Conservation (phyloP, 2,329 filamentous ascomycete species). For the Diplodia corticola region DNA sequence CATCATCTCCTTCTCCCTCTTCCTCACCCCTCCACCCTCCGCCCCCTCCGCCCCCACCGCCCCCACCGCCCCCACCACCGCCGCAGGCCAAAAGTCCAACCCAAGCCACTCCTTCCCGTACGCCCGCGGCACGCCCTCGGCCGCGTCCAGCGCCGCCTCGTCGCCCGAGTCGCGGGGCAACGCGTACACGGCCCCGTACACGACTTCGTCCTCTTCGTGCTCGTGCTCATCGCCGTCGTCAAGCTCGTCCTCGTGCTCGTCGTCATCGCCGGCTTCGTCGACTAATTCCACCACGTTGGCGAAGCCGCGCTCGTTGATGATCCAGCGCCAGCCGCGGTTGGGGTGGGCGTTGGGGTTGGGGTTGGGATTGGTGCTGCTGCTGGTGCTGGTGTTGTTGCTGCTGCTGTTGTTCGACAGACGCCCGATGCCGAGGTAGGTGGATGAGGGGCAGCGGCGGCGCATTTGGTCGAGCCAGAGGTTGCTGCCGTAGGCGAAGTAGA, state of each 20-base stretch:
- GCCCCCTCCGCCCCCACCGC: slow-evolving; percentile 21
- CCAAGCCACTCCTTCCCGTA: slow-evolving; percentile 57
- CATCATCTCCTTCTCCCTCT: too few relatives aligned
- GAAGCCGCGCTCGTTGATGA: slow-evolving; percentile 67
- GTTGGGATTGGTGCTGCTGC: background rate
- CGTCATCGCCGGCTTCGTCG: slow-evolving; percentile 34
- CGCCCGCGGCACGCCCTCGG: slow-evolving; percentile 62
- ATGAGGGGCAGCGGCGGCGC: slow-evolving; percentile 58
- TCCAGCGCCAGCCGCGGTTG: slow-evolving; percentile 64
- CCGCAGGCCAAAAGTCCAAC: slow-evolving; percentile 46
- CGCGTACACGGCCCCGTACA: slow-evolving; percentile 40
- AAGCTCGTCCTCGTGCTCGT: background rate
- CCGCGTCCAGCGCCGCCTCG: slow-evolving; percentile 38
- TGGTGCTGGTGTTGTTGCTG: background rate
- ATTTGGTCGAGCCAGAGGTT: slow-evolving; percentile 70
- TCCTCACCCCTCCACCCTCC: slow-evolving; percentile 29
- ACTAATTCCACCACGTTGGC: slow-evolving; percentile 60
- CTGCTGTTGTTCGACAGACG: slow-evolving; percentile 45
- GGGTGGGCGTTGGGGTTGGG: too few relatives aligned
- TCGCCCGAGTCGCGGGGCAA: slow-evolving; percentile 28
- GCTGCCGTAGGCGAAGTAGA: slow-evolving; percentile 72
- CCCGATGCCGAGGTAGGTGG: slow-evolving; percentile 58
- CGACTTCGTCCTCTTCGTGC: slow-evolving; percentile 36
- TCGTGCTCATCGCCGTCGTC: slow-evolving; percentile 37
- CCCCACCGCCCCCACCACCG: background rate